Base-by-base conservation (phyloP, 208 protist genomes). In the Zelonia costaricensis region DNA sequence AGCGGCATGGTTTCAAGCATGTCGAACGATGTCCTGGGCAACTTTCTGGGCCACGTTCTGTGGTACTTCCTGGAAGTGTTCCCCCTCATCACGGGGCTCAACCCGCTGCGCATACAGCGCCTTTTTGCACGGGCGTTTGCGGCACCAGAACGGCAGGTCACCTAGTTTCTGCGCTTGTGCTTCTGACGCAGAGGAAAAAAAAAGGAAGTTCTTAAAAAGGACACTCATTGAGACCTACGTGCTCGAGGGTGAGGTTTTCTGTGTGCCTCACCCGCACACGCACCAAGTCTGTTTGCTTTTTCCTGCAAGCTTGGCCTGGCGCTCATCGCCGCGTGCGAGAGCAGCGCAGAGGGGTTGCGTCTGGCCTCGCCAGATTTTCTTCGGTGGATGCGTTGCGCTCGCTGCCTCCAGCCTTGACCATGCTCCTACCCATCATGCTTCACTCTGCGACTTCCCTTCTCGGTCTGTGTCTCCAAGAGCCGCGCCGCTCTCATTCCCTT, bases 21-120 rank as follows among this genome's bases (percentile, higher is more conserved):
- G 13, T 60, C 65, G 23, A 56, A 65, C 33, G 62, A 86, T 12
- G n/a, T 93, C 1, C 30, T 88, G 15, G 74, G 72, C 38, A 77
- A 76, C 39, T 7, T 80, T 39, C 71, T 92, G 23, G 90, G 86
- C 1, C 90, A 95, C 46, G 44, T 86, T 2, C 62, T 93, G 42
- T 95, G 86, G 81, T 95, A 88, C 54, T 47, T 93, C 13, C 57
- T 91, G 8, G 86, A 93, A 42, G 80, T 95, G n/a, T 89, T 95
- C 66, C 90, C 90, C 16, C 82, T 83, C 35, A 95, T 95, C 46
- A 92, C 86, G 18, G 86, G 78, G 4, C 23, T 88, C 15, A 62
- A 82, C 25, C 76, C 74, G 9, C 70, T 95, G 30, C 70, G 75
- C 27, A 27, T 92, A 5, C 81, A 92, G 43, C 42, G 70, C 20